These are phyloP conservation scores for Ceraceosorus guamensis DNA, from an alignment of 1,284 basidiomycete genomes.

Conservation along the genomic window DNA sequence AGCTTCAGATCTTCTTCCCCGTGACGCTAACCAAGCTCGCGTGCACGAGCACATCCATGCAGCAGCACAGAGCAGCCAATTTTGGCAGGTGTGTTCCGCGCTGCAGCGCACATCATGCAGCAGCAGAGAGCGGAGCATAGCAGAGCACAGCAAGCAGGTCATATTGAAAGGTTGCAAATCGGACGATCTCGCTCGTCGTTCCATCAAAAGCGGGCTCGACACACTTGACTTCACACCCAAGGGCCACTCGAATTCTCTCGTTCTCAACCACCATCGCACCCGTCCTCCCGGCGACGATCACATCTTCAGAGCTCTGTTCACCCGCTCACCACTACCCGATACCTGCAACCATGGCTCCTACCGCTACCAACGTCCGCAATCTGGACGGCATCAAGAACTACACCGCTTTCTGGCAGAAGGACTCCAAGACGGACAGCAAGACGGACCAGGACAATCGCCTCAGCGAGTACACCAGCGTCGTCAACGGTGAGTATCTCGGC, in stretches of 20 bases:
- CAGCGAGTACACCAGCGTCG: conserved; percentile 81
- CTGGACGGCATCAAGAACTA: conserved; percentile 80
- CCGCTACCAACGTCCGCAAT: conserved; percentile 63
- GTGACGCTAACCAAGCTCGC: too few relatives aligned
- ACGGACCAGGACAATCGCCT: conserved; percentile 69
- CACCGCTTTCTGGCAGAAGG: conserved; percentile 87
- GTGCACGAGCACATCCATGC: too few relatives aligned
- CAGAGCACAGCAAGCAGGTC: too few relatives aligned
- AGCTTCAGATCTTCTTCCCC: too few relatives aligned
- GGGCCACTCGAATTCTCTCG: background rate
- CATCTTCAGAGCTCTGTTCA: background rate
- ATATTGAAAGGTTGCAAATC: too few relatives aligned
- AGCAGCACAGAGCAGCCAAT: too few relatives aligned
- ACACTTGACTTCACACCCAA: too few relatives aligned
- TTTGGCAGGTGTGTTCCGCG: too few relatives aligned
- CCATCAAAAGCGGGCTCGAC: too few relatives aligned
- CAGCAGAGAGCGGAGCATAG: too few relatives aligned
- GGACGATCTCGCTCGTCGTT: too few relatives aligned
- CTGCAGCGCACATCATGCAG: too few relatives aligned
- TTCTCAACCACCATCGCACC: background rate
- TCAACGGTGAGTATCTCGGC: conserved; percentile 69
- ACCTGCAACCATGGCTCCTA: conserved; percentile 27
- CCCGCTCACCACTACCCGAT: background rate
- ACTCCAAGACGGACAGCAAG: conserved; percentile 65
- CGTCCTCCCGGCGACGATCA: background rate